Conservation (phyloP, 495 filamentous ascomycete species). For the Aspergillus avenaceus region DNA sequence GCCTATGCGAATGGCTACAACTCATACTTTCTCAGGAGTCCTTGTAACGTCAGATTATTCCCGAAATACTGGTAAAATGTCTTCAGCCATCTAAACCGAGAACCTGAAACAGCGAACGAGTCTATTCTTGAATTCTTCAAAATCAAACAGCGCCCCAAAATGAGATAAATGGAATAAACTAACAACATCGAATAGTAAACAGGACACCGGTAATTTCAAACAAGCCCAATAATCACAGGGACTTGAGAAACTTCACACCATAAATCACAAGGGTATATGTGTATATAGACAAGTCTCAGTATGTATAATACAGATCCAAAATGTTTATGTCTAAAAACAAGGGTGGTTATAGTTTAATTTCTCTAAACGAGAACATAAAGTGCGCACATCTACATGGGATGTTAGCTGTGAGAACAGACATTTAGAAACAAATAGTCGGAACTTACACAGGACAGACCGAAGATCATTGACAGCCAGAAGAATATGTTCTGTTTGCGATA, state of each 20-base stretch:
- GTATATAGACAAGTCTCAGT: background rate
- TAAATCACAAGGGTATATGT: background rate
- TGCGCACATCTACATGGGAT: slow-evolving; percentile 4
- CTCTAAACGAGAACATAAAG: slow-evolving; percentile 10
- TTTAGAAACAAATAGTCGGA: background rate
- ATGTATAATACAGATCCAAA: slow-evolving; percentile 3
- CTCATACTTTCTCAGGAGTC: no score
- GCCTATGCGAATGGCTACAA: no score
- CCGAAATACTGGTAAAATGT: no score
- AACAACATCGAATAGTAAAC: no score
- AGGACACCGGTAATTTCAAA: background rate
- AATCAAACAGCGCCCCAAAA: no score
- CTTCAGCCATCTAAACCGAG: no score
- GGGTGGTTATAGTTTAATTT: background rate
- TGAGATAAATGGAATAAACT: no score
- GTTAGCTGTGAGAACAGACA: background rate
- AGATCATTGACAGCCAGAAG: slow-evolving; percentile 95
- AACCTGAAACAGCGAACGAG: no score
- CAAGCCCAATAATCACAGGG: background rate
- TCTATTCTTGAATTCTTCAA: no score
- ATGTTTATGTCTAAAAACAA: background rate
- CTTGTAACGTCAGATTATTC: no score
- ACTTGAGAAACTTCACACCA: background rate
- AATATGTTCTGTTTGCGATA: slow-evolving; percentile 59
- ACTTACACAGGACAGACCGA: slow-evolving; percentile 81